phyloP scores from a whole-genome alignment of 164 flowering plant species.

The Buxus sempervirens region DNA sequence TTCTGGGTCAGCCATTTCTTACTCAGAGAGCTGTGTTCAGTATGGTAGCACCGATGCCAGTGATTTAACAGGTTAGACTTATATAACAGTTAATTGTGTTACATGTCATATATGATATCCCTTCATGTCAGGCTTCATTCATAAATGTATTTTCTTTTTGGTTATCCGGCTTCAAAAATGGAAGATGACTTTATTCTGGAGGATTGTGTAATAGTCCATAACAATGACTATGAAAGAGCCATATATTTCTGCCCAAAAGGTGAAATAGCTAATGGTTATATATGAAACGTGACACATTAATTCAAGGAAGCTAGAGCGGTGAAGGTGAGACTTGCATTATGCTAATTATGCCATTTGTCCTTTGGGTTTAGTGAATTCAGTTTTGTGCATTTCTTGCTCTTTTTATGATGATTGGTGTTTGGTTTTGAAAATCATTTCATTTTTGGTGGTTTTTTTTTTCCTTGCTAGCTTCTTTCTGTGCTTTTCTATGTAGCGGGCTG shows the following conservation, averaged over 20 bases:
- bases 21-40: slow-evolving; percentile 71
- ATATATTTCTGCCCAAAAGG: not conserved
- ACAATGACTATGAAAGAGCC: not conserved
- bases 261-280: not conserved
- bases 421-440: no score
- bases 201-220: not conserved
- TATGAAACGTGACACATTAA: not conserved
- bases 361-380: no score
- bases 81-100: not conserved
- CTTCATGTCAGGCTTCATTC: not conserved
- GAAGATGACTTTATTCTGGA: not conserved
- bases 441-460: no score
- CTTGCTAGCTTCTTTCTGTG: no score
- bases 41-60: slow-evolving; percentile 62
- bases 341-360: no score
- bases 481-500: no score
- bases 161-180: not conserved
- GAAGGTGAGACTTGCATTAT: no score
- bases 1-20: slow-evolving; percentile 78
- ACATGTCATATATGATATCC: not conserved
- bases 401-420: no score
- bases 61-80: slow-evolving; percentile 63
- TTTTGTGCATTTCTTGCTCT: no score
- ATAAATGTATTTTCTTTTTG: not conserved
- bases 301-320: no score